A percentile compares a stretch with the other conserved stretches of the same genome.
Evolutionary conservation across 805 yeast genomes (phyloP).

Genomic region (Candida patagonica): DNA sequence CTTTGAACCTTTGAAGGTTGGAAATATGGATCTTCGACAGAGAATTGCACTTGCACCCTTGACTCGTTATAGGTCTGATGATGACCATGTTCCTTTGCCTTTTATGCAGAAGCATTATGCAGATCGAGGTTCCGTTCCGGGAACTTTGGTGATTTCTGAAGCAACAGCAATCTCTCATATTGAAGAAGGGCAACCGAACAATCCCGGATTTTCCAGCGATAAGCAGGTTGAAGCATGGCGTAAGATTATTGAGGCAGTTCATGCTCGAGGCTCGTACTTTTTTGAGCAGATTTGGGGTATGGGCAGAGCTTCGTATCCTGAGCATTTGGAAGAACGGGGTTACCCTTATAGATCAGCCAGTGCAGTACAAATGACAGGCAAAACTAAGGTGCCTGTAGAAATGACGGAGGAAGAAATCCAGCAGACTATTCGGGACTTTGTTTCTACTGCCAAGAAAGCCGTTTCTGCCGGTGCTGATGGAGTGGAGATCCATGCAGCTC

Average conservation of each 20-base stretch:
- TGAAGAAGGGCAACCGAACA: constrained; percentile 32
- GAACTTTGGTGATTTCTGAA: constrained; percentile 53
- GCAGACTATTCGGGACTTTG: constrained; percentile 34
- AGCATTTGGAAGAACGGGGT: neutral
- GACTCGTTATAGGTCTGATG: constrained; percentile 34
- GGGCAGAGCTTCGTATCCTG: constrained; percentile 36
- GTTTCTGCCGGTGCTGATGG: constrained; percentile 50
- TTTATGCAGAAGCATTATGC: constrained; percentile 44
- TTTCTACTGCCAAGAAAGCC: constrained; percentile 42
- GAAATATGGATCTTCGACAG: constrained; percentile 26
- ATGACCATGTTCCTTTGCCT: constrained; percentile 32
- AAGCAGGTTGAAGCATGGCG: constrained; percentile 38
- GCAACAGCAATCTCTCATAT: constrained; percentile 42
- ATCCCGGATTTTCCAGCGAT: constrained; percentile 14
- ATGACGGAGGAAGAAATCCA: constrained; percentile 35
- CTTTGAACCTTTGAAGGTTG: constrained; percentile 29
- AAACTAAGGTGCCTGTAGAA: constrained; percentile 18
- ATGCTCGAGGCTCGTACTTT: constrained; percentile 30
- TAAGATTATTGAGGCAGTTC: constrained; percentile 35
- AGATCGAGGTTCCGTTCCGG: constrained; percentile 42
- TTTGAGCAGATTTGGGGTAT: constrained; percentile 35
- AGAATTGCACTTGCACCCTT: constrained; percentile 43
- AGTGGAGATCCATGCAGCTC: constrained; percentile 57
- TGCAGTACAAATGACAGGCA: constrained; percentile 7
- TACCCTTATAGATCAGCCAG: constrained; percentile 11